phyloP scores from a whole-genome alignment of 169 alveolate genomes.

The Eimeria acervulina region DNA sequence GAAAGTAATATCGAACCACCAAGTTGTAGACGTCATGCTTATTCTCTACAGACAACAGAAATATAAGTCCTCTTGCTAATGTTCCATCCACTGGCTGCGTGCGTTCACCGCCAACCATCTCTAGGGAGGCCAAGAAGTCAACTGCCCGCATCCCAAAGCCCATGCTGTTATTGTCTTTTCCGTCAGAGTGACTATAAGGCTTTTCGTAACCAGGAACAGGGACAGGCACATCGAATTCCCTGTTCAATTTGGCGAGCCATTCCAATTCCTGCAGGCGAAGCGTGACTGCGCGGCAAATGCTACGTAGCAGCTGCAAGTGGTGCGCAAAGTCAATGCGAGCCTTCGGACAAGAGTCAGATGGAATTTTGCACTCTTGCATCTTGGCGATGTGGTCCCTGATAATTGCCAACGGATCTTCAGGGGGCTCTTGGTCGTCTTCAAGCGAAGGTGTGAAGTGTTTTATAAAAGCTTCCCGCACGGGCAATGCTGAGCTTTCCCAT shows the following conservation, averaged over 20 bases:
- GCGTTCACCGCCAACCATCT: background rate
- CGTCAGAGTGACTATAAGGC: background rate
- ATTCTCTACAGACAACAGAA: background rate
- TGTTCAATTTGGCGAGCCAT: background rate
- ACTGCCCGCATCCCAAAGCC: background rate
- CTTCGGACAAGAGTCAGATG: background rate
- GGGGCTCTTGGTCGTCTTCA: background rate
- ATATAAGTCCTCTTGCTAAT: background rate
- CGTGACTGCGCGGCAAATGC: background rate
- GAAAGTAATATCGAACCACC: background rate
- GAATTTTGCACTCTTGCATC: constrained; percentile 4
- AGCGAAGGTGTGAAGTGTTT: background rate
- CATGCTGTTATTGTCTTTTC: background rate
- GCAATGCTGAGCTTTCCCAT: background rate
- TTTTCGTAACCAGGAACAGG: constrained; percentile 36
- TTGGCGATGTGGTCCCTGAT: background rate
- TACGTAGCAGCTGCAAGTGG: background rate
- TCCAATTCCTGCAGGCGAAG: background rate
- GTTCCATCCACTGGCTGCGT: background rate
- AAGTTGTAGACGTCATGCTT: background rate
- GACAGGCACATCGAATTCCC: background rate
- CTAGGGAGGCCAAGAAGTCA: background rate
- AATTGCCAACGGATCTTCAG: constrained; percentile 8
- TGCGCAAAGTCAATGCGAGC: background rate
- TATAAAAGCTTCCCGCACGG: background rate